Evolutionary conservation across 2,329 filamentous ascomycete genomes (phyloP), one percentile per base, ranked within the genome.

Genomic region (Pseudocercospora fuligena): DNA sequence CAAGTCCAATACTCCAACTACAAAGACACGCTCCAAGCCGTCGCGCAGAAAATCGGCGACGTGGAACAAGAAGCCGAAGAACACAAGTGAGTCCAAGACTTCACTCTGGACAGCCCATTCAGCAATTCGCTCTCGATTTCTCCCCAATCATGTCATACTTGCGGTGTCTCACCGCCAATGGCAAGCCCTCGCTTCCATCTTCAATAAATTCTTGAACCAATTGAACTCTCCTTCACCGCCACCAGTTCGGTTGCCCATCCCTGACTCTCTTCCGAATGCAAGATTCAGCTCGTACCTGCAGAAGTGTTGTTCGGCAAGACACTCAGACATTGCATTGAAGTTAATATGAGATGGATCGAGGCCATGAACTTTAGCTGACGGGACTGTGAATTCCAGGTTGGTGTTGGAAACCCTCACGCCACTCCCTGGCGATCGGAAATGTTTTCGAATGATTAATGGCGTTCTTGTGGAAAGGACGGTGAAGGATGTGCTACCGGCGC

Each of bases 401-500:
- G 95, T 99, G 36, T 87, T 98, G 60, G 94, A 98, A 78, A 98
- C 94, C 3, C 83, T 99, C 70, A 87, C 90, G 66, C 94, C 94
- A 54, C 87, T 98, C 25, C 86, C 92, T 0, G 87, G 85, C 70
- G 91, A 97, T 72, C 92, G 95, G 75, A 99, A 97, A 83, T 98
- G 94, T 82, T 99, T 98, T 82, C 94, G 95, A 74, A 93, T 99
- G 88, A 96, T 99, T 80, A 98, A 99, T 80, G 95, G 95, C 54
- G 94, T 98, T 25, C 84, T 99, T 66, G 92, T 97, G 62, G 95
- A 99, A 83, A 88, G 94, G 73, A 98, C 94, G 16, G 92, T 99
- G 73, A 87, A 93, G 80, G 95, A 98, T 79, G 92, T 99, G 12
- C 85, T 97, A 63, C 95, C 95, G 5, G 92, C 93, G 27, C 85